Evolutionary conservation across 352 stramenopile genomes (phyloP).

Genomic region (Phytophthora colocasiae): DNA sequence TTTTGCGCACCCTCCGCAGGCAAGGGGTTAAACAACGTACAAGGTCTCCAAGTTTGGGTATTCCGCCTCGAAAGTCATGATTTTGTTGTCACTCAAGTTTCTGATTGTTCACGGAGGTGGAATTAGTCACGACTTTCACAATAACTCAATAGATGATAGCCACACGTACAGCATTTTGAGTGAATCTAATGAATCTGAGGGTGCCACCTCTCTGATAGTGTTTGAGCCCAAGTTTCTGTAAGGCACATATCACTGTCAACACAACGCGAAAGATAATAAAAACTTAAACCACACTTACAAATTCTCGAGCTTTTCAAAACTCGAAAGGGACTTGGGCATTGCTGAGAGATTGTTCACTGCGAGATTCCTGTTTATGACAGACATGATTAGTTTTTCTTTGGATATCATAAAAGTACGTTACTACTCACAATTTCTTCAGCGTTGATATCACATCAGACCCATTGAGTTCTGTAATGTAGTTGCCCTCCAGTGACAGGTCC

Average conservation of each 20-base stretch:
- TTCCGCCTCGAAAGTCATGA: constrained; percentile 46
- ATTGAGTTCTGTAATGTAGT: constrained; percentile 33
- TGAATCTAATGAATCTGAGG: constrained; percentile 11
- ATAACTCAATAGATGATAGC: background rate
- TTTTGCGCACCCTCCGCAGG: too few species aligned
- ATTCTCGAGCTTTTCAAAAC: constrained; percentile 7
- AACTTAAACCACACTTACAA: constrained; percentile 18
- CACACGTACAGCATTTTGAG: constrained; percentile 24
- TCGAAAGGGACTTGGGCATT: constrained; percentile 20
- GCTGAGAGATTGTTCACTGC: constrained; percentile 28
- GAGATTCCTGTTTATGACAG: constrained; percentile 16
- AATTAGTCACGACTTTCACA: background rate
- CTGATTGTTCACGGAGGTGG: constrained; percentile 13
- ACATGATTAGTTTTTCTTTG: constrained; percentile 3
- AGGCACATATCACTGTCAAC: constrained; percentile 1
- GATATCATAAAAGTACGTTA: background rate
- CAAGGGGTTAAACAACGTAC: constrained; percentile 33
- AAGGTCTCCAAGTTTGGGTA: constrained; percentile 57
- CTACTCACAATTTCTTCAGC: constrained; percentile 30
- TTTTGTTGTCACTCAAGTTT: constrained; percentile 29
- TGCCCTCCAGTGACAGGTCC: constrained; percentile 29
- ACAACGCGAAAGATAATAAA: background rate
- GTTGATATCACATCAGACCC: constrained; percentile 20
- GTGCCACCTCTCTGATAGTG: constrained; percentile 24
- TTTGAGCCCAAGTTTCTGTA: constrained; percentile 34